Evolutionary conservation across 441 rosid species (phyloP).

Genomic region (Francoa sonchifolia): DNA sequence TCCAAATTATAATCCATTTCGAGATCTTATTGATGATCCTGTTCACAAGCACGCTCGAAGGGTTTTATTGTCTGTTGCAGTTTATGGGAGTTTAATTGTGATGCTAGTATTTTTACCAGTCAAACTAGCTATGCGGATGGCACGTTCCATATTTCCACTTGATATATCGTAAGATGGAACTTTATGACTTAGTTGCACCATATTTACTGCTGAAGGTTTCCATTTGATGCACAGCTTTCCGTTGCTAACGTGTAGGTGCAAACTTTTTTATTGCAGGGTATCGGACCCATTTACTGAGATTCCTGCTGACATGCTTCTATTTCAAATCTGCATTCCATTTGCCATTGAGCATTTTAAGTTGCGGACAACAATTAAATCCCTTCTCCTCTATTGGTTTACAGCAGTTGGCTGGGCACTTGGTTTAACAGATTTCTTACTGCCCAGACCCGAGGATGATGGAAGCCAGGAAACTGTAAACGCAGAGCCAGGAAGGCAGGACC

Average conservation of each 20-base stretch:
- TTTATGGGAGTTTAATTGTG: conserved; percentile 91
- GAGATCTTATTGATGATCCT: conserved; percentile 95
- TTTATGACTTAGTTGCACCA: conserved; percentile 1
- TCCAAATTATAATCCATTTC: conserved; percentile 91
- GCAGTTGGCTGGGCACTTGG: conserved; percentile 94
- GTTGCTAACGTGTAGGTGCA: conserved; percentile 10
- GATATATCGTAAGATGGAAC: conserved; percentile 69
- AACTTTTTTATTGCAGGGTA: conserved; percentile 42
- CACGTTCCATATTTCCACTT: conserved; percentile 82
- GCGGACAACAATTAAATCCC: conserved; percentile 80
- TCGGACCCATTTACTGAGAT: conserved; percentile 97
- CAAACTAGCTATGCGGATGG: conserved; percentile 84
- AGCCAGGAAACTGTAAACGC: conserved; percentile 64
- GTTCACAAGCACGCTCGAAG: conserved; percentile 95
- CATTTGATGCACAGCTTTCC: conserved; percentile 2
- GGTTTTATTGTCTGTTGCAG: conserved; percentile 81
- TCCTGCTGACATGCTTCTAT: conserved; percentile 94
- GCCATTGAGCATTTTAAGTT: conserved; percentile 83
- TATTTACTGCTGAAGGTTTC: conserved; percentile 6
- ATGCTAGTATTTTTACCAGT: conserved; percentile 96
- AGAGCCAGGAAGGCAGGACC: conserved; percentile 69
- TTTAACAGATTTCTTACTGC: conserved; percentile 68
- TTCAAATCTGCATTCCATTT: conserved; percentile 94
- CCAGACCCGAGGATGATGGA: conserved; percentile 59
- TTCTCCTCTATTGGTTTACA: conserved; percentile 80